Base-by-base conservation (phyloP, 495 filamentous ascomycete species). In the Podospora sp. region DNA sequence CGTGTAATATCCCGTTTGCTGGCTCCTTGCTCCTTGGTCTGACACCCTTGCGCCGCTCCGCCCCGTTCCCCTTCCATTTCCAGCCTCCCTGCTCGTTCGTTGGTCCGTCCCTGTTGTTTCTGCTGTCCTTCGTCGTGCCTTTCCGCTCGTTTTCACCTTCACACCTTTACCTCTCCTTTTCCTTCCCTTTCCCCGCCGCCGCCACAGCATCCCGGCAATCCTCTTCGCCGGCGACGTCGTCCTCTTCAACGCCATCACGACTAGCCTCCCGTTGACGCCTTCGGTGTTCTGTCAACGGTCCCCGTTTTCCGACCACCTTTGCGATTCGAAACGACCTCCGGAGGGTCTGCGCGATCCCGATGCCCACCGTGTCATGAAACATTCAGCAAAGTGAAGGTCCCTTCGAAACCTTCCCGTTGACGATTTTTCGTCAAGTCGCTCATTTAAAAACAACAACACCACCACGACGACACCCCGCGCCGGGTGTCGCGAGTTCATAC, bases 351-450 rank as follows among this genome's bases (percentile, higher is more conserved):
- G 62, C 65, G 60, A 51, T 69, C 63, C 72, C 68, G 56, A 78
- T 78, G 76, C 76, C 69, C 69, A 68, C 65, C 67, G 62, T 71
- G 73, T 69, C 67, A 76, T 76, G 75, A 78, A 51, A 66, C 72
- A 70, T 63, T 57, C 65, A 63, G 55, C 69, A 65, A 68, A 63
- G 65, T 75, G 69, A 75, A 72, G 66, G 66, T 68, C 65, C 33
- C 29, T 65, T 64, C 26, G 60, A 20, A 53, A 56, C 57, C 36
- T 55, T 63, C 62, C 60, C 35, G 64, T 61, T 62, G 72, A 75
- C 73, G 73, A 74, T 67, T 76, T 72, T 71, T 79, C 80, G 80
- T 82, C 81, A 68, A 79, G 74, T 76, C 81, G 74, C 80, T 83
- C 81, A 79, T 81, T 82, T 76, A 75, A 69, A 58, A 70, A 69